A percentile compares a stretch with the other conserved stretches of the same genome.
Conservation (phyloP, 306 rosid genomes). For the Carpinus fangiana region DNA sequence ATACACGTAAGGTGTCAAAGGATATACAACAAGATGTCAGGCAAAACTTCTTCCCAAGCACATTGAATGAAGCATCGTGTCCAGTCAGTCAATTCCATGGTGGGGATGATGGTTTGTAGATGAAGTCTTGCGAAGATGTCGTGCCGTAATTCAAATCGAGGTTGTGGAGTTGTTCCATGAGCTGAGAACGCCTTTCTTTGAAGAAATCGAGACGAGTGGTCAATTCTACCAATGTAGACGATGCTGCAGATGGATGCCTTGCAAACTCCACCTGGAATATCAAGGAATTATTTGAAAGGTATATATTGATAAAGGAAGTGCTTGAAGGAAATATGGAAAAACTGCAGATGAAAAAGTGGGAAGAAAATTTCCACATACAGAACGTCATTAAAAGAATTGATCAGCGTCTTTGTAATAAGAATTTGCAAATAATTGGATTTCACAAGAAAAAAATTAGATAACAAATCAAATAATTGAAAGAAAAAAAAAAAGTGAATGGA, state of each 20-base stretch:
- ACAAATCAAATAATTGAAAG: not conserved
- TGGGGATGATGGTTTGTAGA: constrained; percentile 79
- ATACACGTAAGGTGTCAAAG: constrained; percentile 56
- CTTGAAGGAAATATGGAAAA: not conserved
- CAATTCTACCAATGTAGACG: constrained; percentile 88
- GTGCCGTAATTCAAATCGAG: constrained; percentile 91
- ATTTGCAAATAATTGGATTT: not conserved
- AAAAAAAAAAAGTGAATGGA: not conserved
- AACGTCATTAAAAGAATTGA: not conserved
- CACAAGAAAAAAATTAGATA: not conserved
- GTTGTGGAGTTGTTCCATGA: constrained; percentile 99
- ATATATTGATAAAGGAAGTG: not conserved
- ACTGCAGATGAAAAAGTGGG: not conserved
- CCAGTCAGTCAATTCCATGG: constrained; percentile 70
- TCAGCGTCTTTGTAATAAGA: not conserved
- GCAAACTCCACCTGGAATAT: constrained; percentile 64
- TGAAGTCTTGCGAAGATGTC: constrained; percentile 66
- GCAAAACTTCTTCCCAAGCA: constrained; percentile 41
- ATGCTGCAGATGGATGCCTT: constrained; percentile 79
- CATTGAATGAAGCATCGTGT: constrained; percentile 41
- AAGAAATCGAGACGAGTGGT: constrained; percentile 97
- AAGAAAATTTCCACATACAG: too few species aligned
- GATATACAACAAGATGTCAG: constrained; percentile 55
- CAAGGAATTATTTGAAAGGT: constrained; percentile 1
- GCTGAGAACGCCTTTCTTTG: constrained; percentile 97